Evolutionary conservation across 768 basidiomycete species (phyloP).

Genomic region (Lentinula lateritia): DNA sequence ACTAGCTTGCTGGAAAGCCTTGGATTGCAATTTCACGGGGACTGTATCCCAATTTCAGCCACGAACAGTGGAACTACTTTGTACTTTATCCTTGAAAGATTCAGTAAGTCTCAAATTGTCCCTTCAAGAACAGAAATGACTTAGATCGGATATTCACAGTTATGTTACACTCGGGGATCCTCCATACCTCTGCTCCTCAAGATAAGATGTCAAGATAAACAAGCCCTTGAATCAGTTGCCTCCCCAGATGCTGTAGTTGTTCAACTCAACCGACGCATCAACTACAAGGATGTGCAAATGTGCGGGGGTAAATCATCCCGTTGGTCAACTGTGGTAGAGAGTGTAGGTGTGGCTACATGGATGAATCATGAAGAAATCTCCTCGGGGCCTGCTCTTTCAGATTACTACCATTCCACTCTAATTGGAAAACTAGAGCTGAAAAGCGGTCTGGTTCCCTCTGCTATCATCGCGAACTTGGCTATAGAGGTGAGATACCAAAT

Average conservation of each 20-base stretch:
- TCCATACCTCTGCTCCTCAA: constrained; percentile 6
- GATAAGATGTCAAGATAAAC: constrained; percentile 4
- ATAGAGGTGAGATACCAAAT: background rate
- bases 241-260: constrained; percentile 1
- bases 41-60: background rate
- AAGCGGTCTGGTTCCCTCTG: background rate
- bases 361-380: background rate
- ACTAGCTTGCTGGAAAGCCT: constrained; percentile 17
- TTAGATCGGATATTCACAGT: background rate
- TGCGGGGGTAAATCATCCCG: constrained; percentile 3
- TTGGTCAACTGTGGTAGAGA: constrained; percentile 1
- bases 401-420: background rate
- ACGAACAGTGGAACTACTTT: background rate
- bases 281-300: constrained; percentile 6
- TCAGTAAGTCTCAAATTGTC: background rate
- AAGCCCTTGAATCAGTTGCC: constrained; percentile 11
- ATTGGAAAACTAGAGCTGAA: background rate
- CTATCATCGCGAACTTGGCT: constrained; percentile 1
- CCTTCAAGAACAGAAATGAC: background rate
- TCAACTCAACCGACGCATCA: constrained; percentile 4
- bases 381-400: background rate
- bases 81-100: constrained; percentile 2
- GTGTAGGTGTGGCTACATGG: background rate
- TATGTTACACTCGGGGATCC: constrained; percentile 12
- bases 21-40: background rate